These are phyloP conservation scores for Beauveria sp. DNA, from an alignment of 2,329 filamentous ascomycete genomes.

Conservation along the genomic window DNA sequence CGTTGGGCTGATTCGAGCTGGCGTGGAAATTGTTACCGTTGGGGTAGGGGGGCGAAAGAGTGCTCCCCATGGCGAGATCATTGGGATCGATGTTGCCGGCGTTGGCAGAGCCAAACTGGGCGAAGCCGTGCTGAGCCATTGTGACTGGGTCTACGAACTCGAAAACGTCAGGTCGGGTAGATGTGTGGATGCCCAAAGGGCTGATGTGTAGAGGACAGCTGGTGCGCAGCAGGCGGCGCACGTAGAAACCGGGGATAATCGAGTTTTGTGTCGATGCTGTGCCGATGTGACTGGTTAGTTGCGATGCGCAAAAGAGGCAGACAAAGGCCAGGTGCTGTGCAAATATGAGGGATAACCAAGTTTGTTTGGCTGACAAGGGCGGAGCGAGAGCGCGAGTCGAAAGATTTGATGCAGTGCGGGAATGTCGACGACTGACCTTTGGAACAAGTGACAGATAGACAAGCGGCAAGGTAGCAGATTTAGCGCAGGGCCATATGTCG, in stretches of 20 bases:
- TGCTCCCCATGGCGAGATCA: slow-evolving; percentile 64
- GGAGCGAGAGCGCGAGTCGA: not conserved
- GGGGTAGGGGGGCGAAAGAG: slow-evolving; percentile 52
- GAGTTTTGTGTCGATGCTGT: not conserved
- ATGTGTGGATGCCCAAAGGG: slow-evolving; percentile 8
- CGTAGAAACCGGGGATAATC: not conserved
- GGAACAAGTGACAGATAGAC: not conserved
- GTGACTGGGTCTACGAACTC: slow-evolving; percentile 16
- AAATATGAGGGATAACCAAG: not conserved
- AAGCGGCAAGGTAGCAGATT: not conserved
- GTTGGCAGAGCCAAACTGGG: slow-evolving; percentile 46
- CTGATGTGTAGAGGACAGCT: not conserved
- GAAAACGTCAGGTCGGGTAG: slow-evolving; percentile 14
- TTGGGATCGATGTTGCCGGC: slow-evolving; percentile 71
- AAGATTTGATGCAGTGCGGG: not conserved
- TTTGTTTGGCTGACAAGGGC: not conserved
- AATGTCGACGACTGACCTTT: slow-evolving; percentile 3
- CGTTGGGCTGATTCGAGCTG: slow-evolving; percentile 52
- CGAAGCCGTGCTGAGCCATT: slow-evolving; percentile 52
- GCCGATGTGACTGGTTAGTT: slow-evolving; percentile 3
- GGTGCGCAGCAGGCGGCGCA: slow-evolving; percentile 3
- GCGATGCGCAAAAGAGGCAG: not conserved
- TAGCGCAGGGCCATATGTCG: slow-evolving; percentile 4
- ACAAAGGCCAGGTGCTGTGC: not conserved
- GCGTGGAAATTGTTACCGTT: slow-evolving; percentile 48